A percentile compares a stretch with the other conserved stretches of the same genome.
Evolutionary conservation across 2,329 filamentous ascomycete genomes (phyloP).

Genomic region (Pseudogymnoascus sp.): DNA sequence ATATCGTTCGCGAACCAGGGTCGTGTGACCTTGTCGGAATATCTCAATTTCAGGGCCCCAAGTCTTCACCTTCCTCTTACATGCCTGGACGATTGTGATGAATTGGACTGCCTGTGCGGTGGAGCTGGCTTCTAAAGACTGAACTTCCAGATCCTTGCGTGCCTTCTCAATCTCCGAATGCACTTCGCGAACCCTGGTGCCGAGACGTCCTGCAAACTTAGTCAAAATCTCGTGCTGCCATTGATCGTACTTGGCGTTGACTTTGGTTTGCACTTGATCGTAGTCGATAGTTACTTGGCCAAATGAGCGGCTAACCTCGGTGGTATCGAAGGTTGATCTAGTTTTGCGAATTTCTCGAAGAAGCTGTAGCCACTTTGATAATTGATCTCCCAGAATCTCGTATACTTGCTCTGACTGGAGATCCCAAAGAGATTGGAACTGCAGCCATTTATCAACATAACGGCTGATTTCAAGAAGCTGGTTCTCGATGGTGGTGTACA

Average conservation of each 20-base stretch:
- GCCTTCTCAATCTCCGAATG: constrained; percentile 88
- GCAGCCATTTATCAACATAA: constrained; percentile 96
- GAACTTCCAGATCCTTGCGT: constrained; percentile 79
- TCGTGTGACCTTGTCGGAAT: constrained; percentile 92
- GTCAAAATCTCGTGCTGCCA: constrained; percentile 97
- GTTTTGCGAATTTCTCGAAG: constrained; percentile 97
- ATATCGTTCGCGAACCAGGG: constrained; percentile 82
- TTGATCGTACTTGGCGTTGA: constrained; percentile 98
- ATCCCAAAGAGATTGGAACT: constrained; percentile 98
- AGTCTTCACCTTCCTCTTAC: constrained; percentile 82
- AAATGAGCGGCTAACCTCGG: constrained; percentile 85
- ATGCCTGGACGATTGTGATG: constrained; percentile 95
- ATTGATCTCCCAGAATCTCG: constrained; percentile 79
- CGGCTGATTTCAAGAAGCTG: constrained; percentile 70
- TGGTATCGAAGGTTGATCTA: constrained; percentile 92
- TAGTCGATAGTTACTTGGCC: constrained; percentile 95
- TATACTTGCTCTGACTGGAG: constrained; percentile 93
- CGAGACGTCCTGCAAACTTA: constrained; percentile 85
- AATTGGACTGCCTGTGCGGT: constrained; percentile 97
- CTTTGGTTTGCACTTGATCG: constrained; percentile 95
- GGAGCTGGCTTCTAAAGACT: constrained; percentile 86
- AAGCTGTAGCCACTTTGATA: constrained; percentile 87
- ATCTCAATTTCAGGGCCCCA: constrained; percentile 96
- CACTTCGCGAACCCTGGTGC: constrained; percentile 83
- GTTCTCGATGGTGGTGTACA: constrained; percentile 75